Evolutionary conservation across 148 eudicot genomes (phyloP).

Genomic region (Rhododendron simsii): DNA sequence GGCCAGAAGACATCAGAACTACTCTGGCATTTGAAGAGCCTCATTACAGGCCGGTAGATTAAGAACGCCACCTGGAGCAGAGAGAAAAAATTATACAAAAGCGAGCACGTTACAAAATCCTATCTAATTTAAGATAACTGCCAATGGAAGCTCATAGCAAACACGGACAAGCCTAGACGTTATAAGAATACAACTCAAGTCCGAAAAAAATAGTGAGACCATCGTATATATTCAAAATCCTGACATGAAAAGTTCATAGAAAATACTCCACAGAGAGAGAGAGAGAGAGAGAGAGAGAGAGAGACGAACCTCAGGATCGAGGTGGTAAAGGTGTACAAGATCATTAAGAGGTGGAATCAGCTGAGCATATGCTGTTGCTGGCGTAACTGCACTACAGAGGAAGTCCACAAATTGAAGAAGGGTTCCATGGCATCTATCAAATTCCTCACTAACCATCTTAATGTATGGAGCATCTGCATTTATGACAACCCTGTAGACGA

Average conservation of each 20-base stretch:
- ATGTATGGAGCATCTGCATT: conserved; percentile 83
- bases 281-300: too few species aligned
- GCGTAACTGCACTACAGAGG: conserved; percentile 66
- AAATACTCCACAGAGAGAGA: conserved; percentile 1
- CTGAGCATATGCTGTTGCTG: conserved; percentile 69
- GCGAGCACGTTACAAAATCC: not conserved
- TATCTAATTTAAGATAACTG: not conserved
- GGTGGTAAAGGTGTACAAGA: conserved; percentile 78
- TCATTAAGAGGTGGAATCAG: conserved; percentile 79
- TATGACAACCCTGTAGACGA: conserved; percentile 67
- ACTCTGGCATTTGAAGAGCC: conserved; percentile 66
- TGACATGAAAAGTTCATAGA: not conserved
- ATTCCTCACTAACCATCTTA: conserved; percentile 94
- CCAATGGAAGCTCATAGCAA: not conserved
- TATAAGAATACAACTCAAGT: not conserved
- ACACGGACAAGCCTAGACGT: not conserved
- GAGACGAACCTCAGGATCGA: conserved; percentile 89
- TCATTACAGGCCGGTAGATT: conserved; percentile 93
- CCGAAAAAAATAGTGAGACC: not conserved
- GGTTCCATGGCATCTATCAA: conserved; percentile 96
- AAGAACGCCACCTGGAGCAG: conserved; percentile 68
- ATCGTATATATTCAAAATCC: not conserved
- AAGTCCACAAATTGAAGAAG: conserved; percentile 98
- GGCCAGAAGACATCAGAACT: conserved; percentile 75
- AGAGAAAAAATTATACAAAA: not conserved